Percentiles rank a stretch among this genome's conserved stretches.
phyloP scores from a whole-genome alignment of 768 basidiomycete species.

The Amyloporia xantha region DNA sequence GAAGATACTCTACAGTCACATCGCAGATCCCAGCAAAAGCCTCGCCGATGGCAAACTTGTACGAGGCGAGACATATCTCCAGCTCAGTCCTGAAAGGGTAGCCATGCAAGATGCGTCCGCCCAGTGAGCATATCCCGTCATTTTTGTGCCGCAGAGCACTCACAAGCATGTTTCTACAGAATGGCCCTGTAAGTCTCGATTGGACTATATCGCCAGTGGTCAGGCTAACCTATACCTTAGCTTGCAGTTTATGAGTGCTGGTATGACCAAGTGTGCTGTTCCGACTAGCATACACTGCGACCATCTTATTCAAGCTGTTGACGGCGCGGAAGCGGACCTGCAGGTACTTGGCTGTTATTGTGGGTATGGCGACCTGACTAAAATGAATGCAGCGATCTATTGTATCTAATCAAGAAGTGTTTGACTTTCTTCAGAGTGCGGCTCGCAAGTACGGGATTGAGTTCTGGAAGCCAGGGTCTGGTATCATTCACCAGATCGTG shows the following conservation, averaged over 20 bases:
- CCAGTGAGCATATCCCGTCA: slow-evolving; percentile 40
- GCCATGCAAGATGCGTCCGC: slow-evolving; percentile 96
- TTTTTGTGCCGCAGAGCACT: background rate
- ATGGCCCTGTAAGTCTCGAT: slow-evolving; percentile 68
- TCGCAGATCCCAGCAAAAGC: slow-evolving; percentile 69
- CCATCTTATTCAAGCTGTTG: slow-evolving; percentile 91
- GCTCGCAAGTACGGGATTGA: slow-evolving; percentile 90
- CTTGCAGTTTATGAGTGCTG: slow-evolving; percentile 97
- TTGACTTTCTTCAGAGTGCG: slow-evolving; percentile 93
- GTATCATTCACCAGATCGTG: slow-evolving; percentile 97
- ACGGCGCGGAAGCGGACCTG: slow-evolving; percentile 82
- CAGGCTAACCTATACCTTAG: slow-evolving; percentile 37
- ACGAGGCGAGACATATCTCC: slow-evolving; percentile 84
- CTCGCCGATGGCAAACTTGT: slow-evolving; percentile 60
- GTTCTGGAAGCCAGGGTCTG: slow-evolving; percentile 94
- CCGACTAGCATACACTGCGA: slow-evolving; percentile 95
- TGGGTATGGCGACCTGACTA: background rate
- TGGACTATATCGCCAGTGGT: background rate
- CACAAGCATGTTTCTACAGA: slow-evolving; percentile 29
- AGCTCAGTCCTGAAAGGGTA: slow-evolving; percentile 86
- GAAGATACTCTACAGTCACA: slow-evolving; percentile 94
- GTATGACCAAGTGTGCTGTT: slow-evolving; percentile 75
- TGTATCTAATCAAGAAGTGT: slow-evolving; percentile 89
- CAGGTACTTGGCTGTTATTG: slow-evolving; percentile 43
- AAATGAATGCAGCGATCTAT: slow-evolving; percentile 59